Percentiles rank a stretch among this genome's conserved stretches.
Conservation (phyloP, 2,329 filamentous ascomycete genomes). For the Intubia oerlemansii region DNA sequence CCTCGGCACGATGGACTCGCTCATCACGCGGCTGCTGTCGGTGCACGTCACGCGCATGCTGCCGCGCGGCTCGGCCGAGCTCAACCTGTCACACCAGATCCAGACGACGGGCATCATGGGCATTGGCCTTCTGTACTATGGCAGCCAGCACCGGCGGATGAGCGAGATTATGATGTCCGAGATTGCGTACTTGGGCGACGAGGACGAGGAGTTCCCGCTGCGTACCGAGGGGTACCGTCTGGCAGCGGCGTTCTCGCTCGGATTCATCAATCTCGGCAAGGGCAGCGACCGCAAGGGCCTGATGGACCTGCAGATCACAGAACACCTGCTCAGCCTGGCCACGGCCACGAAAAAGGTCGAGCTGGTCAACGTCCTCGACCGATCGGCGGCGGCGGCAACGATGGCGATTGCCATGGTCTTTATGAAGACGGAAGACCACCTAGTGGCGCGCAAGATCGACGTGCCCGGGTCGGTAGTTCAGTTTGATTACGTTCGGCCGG, state of each 20-base stretch:
- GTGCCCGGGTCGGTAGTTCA: constrained; percentile 77
- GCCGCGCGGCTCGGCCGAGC: constrained; percentile 73
- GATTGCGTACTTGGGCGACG: constrained; percentile 66
- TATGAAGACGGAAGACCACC: constrained; percentile 84
- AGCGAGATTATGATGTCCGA: constrained; percentile 98
- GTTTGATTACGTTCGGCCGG: constrained; percentile 88
- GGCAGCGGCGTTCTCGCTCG: constrained; percentile 80
- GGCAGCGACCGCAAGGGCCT: constrained; percentile 73
- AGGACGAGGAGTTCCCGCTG: constrained; percentile 67
- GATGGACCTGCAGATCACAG: constrained; percentile 82
- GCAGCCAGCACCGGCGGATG: constrained; percentile 93
- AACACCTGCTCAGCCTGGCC: constrained; percentile 67
- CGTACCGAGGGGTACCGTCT: constrained; percentile 92
- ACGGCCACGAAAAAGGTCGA: constrained; percentile 81
- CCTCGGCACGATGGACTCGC: constrained; percentile 88
- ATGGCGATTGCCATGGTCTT: constrained; percentile 81
- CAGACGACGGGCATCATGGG: constrained; percentile 96
- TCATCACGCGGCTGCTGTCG: constrained; percentile 80
- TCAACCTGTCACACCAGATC: constrained; percentile 80
- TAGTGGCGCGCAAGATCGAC: constrained; percentile 78
- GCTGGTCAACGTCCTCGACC: constrained; percentile 78
- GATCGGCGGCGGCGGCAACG: constrained; percentile 81
- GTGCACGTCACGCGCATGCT: constrained; percentile 93
- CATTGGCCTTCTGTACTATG: constrained; percentile 81
- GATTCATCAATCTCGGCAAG: constrained; percentile 85